These are phyloP conservation scores for Petunia axillaris DNA, from an alignment of 257 asterid species.

Conservation along the genomic window DNA sequence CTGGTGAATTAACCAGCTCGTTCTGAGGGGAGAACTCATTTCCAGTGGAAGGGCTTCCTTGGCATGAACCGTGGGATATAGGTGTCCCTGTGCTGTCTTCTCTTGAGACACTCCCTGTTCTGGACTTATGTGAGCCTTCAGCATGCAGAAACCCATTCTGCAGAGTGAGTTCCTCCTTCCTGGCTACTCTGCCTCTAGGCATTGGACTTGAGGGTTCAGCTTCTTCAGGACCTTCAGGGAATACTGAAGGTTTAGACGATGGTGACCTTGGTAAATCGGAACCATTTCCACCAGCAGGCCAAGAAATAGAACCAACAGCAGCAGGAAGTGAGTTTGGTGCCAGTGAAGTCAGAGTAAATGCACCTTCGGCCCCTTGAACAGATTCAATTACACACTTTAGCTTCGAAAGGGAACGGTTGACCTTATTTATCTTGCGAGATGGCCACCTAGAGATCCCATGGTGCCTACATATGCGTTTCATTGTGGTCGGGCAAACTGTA, in stretches of 20 bases:
- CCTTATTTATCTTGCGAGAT: slow-evolving; percentile 95
- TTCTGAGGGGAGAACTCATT: slow-evolving; percentile 53
- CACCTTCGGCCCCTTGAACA: slow-evolving; percentile 84
- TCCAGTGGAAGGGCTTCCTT: slow-evolving; percentile 56
- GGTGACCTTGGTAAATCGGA: slow-evolving; percentile 52
- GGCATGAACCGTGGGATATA: slow-evolving; percentile 76
- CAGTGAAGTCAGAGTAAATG: slow-evolving; percentile 70
- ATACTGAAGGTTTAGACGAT: slow-evolving; percentile 47
- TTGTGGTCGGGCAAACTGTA: slow-evolving; percentile 92
- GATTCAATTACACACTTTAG: slow-evolving; percentile 84
- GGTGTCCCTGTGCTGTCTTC: slow-evolving; percentile 83
- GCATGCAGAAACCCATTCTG: slow-evolving; percentile 31
- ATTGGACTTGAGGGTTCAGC: slow-evolving; percentile 44
- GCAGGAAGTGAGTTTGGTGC: slow-evolving; percentile 60
- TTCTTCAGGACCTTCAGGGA: slow-evolving; percentile 48
- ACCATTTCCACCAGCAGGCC: slow-evolving; percentile 61
- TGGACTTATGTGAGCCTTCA: slow-evolving; percentile 49
- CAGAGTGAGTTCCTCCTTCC: slow-evolving; percentile 33
- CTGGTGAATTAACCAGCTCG: slow-evolving; percentile 49
- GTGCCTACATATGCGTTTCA: slow-evolving; percentile 93
- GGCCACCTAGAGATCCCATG: slow-evolving; percentile 98
- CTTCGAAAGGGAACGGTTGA: slow-evolving; percentile 79
- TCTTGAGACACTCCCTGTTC: slow-evolving; percentile 73
- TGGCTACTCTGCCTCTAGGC: slow-evolving; percentile 35
- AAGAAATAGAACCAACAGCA: slow-evolving; percentile 63